Evolutionary conservation across 352 stramenopile genomes (phyloP).

Genomic region (Globisporangium ultimum): DNA sequence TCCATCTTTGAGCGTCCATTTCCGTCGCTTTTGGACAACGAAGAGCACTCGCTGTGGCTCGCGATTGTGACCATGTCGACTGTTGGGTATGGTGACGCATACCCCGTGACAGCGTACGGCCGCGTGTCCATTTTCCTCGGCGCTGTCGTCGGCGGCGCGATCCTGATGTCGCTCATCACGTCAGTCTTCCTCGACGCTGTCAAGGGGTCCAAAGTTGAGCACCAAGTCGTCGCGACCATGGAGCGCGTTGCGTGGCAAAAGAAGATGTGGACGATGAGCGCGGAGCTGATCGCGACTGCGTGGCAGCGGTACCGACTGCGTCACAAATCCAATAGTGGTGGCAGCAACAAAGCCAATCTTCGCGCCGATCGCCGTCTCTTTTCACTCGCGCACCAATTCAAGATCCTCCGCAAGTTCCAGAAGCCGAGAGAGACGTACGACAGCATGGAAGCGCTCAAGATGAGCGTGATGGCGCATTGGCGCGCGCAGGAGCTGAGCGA

Average conservation of each 20-base stretch:
- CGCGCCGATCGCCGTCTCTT: slow-evolving; percentile 9
- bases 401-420: slow-evolving; percentile 19
- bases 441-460: slow-evolving; percentile 13
- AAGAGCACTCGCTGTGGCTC: slow-evolving; percentile 62
- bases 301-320: slow-evolving; percentile 24
- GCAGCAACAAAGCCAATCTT: background rate
- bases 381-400: slow-evolving; percentile 26
- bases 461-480: slow-evolving; percentile 9
- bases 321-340: background rate
- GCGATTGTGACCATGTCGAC: slow-evolving; percentile 59
- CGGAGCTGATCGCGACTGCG: slow-evolving; percentile 31
- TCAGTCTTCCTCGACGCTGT: slow-evolving; percentile 58
- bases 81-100: slow-evolving; percentile 60
- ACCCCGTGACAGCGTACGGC: slow-evolving; percentile 44
- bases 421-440: slow-evolving; percentile 23
- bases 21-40: slow-evolving; percentile 47
- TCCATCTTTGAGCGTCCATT: slow-evolving; percentile 62
- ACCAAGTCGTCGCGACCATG: slow-evolving; percentile 40
- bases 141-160: slow-evolving; percentile 44
- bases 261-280: slow-evolving; percentile 21
- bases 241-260: slow-evolving; percentile 41
- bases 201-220: slow-evolving; percentile 57
- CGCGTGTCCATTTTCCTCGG: slow-evolving; percentile 44
- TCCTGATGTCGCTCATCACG: slow-evolving; percentile 59
- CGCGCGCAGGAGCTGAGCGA: slow-evolving; percentile 2